Evolutionary conservation across 2,329 filamentous ascomycete genomes (phyloP), one percentile per base, ranked within the genome.

Genomic region (Didymella sp.): DNA sequence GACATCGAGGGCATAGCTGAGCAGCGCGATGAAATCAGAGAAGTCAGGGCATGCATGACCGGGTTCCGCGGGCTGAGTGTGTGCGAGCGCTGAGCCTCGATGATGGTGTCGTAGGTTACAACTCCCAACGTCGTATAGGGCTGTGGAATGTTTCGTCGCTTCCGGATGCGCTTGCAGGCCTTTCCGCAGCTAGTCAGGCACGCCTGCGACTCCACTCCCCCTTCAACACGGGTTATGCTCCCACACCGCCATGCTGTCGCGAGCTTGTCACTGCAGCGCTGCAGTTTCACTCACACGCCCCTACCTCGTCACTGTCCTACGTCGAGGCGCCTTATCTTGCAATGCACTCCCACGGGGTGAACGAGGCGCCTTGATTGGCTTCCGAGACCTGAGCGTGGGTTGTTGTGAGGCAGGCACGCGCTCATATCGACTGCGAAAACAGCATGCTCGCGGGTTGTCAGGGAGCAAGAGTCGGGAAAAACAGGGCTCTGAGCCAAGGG

Each of bases 361-460:
- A 19, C 21, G 17, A 33, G 27, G 46, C 30, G 40, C 24, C 12
- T 43, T 68, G 60, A 73, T 74, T 74, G 73, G 72, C 61, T 47
- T 62, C 59, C 63, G 66, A 66, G 59, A 48, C 31, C 48, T 51
- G 49, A 41, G 50, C 52, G 60, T 47, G 43, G 49, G 51, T 25
- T 59, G 63, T 56, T 61, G 63, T 56, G 59, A 67, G 51, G 51
- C 51, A 62, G 56, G 60, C 49, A 63, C 58, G 51, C 49, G 65
- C 56, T 60, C 42, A 50, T 55, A 25, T 25, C 55, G 37, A 65
- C 61, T 41, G 45, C 27, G 49, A 51, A 11, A 40, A 47, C 50
- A 49, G 51, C 56, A 57, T 56, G 47, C 51, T 59, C 45, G 47
- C 41, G 37, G 33, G 33, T 38, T 43, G 47, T 59, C 33, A 51